Conservation (phyloP, 2,329 filamentous ascomycete genomes). For the Beauveria caledonica region DNA sequence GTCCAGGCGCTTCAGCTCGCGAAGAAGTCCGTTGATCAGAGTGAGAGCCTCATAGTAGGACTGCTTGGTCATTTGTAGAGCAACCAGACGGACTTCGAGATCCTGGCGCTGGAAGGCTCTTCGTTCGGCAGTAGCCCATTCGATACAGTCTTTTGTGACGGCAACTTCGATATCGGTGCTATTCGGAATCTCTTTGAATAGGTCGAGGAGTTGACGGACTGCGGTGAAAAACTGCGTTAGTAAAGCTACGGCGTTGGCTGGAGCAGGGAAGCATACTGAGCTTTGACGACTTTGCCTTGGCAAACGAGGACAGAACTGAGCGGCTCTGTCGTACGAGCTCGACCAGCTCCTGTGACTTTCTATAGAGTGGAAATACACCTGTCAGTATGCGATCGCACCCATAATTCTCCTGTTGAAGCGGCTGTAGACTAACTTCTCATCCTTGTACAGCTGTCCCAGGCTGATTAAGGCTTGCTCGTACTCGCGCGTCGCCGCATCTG, state of each 20-base stretch:
- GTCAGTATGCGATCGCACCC: constrained; percentile 19
- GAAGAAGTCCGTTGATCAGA: constrained; percentile 91
- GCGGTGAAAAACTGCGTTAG: constrained; percentile 11
- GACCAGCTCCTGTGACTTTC: constrained; percentile 76
- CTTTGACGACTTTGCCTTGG: constrained; percentile 98
- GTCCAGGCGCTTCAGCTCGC: constrained; percentile 94
- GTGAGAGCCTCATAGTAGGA: constrained; percentile 95
- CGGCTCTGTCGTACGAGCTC: constrained; percentile 85
- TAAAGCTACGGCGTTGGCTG: neutral
- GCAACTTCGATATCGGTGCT: constrained; percentile 89
- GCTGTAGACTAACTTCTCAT: constrained; percentile 59
- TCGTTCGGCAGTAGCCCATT: constrained; percentile 93
- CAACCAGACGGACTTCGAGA: constrained; percentile 89
- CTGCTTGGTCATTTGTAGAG: constrained; percentile 93
- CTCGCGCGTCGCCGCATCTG: constrained; percentile 78
- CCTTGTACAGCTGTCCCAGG: constrained; percentile 85
- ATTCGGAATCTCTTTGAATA: constrained; percentile 89
- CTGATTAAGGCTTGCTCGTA: constrained; percentile 86
- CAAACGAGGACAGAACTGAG: constrained; percentile 87
- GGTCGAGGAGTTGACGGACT: constrained; percentile 95
- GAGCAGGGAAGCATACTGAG: constrained; percentile 57
- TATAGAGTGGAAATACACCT: constrained; percentile 23
- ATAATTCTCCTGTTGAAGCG: neutral
- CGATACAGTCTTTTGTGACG: constrained; percentile 98
- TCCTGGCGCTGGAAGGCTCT: constrained; percentile 96